Evolutionary conservation across 176 grass and related monocot genomes (phyloP).

Genomic region (Otatea glauca): DNA sequence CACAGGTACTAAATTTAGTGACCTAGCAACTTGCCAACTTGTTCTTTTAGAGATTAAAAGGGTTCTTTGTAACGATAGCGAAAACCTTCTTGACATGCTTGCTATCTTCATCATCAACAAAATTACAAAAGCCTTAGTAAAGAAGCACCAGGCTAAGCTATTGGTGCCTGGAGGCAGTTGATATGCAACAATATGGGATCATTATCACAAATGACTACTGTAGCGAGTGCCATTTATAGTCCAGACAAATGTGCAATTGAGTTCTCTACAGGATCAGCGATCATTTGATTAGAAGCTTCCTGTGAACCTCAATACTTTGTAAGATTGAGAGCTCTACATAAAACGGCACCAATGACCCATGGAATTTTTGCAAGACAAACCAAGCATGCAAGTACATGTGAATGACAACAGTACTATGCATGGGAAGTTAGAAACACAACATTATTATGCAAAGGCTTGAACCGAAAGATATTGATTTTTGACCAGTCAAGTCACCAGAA

Average conservation of each 20-base stretch:
- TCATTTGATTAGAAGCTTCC: not conserved
- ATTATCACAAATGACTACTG: not conserved
- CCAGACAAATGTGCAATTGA: not conserved
- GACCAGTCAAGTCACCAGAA: not conserved
- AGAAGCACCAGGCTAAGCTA: not conserved
- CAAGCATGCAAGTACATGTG: conserved; percentile 4
- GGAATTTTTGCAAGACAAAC: not conserved
- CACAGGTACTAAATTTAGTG: not conserved
- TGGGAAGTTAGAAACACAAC: not conserved
- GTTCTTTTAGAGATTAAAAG: not conserved
- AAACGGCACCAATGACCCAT: not conserved
- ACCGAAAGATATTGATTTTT: not conserved
- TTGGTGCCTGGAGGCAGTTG: not conserved
- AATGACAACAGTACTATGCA: not conserved
- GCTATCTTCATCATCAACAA: not conserved
- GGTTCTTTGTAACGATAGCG: not conserved
- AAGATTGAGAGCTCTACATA: not conserved
- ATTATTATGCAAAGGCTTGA: conserved; percentile 4
- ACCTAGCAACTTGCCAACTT: not conserved
- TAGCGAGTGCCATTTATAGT: not conserved
- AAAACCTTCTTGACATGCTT: not conserved
- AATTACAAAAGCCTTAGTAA: not conserved
- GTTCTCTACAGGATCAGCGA: not conserved
- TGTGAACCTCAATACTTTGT: not conserved
- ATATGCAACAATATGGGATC: not conserved